Evolutionary conservation across 306 rosid genomes (phyloP).

Genomic region (Begonia fuchsioides): DNA sequence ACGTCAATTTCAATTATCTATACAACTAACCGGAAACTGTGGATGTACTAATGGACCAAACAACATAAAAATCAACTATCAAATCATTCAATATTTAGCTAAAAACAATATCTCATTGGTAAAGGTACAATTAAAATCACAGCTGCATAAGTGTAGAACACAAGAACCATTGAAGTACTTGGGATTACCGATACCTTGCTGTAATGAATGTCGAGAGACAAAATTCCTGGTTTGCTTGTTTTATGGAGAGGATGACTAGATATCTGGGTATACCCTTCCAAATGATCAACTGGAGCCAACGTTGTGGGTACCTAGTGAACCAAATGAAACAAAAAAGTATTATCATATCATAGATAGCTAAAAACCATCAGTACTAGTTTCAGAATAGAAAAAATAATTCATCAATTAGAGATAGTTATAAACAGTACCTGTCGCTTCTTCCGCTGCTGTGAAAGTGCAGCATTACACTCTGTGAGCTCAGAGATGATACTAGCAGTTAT

Average conservation of each 20-base stretch:
- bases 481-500: conserved; percentile 45
- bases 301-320: conserved; percentile 60
- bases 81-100: background rate
- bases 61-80: too few relatives aligned
- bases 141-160: too few relatives aligned
- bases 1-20: too few relatives aligned
- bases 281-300: conserved; percentile 64
- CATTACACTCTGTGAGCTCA: conserved; percentile 82
- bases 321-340: conserved; percentile 1
- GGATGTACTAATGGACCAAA: too few relatives aligned
- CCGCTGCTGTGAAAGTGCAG: conserved; percentile 78
- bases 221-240: conserved; percentile 89
- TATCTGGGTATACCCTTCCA: conserved; percentile 84
- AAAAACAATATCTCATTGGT: too few relatives aligned
- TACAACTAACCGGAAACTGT: too few relatives aligned
- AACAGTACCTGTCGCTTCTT: conserved; percentile 68
- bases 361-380: background rate
- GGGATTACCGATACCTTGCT: conserved; percentile 35
- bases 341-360: background rate
- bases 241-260: conserved; percentile 96
- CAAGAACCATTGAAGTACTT: background rate
- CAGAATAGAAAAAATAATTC: too few relatives aligned
- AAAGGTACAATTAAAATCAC: too few relatives aligned
- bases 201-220: conserved; percentile 57
- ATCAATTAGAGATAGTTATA: too few relatives aligned